These are phyloP conservation scores for Carex pumila DNA, from an alignment of 176 grass and related monocot species.

Conservation along the genomic window DNA sequence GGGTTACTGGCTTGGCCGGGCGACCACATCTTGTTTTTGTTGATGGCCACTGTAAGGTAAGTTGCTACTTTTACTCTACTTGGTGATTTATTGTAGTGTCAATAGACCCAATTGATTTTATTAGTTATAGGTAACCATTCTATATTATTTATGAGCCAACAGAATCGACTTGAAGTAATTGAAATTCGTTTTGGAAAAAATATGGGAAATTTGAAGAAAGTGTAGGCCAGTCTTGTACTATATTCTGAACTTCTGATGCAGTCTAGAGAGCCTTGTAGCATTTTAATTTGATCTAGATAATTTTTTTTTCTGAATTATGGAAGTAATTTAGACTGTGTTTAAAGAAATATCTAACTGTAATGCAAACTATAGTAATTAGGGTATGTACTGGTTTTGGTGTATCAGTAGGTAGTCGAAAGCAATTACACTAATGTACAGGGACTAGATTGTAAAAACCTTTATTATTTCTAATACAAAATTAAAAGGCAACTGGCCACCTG, in stretches of 20 bases:
- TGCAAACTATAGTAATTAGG: background rate
- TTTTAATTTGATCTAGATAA: background rate
- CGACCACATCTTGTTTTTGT: conserved; percentile 79
- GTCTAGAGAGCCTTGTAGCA: background rate
- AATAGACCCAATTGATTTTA: background rate
- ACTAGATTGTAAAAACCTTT: too few species aligned
- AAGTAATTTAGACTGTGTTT: background rate
- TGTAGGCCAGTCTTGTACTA: background rate
- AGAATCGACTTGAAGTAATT: background rate
- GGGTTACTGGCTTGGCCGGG: conserved; percentile 49
- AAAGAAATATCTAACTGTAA: background rate
- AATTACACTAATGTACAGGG: too few species aligned
- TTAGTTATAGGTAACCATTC: conserved; percentile 7
- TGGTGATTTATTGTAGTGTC: background rate
- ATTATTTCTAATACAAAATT: too few species aligned
- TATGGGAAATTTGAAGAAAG: background rate
- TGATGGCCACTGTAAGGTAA: conserved; percentile 98
- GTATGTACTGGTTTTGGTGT: too few species aligned
- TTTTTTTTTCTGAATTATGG: too few species aligned
- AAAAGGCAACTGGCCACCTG: too few species aligned
- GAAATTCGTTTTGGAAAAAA: background rate
- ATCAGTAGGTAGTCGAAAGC: too few species aligned
- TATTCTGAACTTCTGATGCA: background rate
- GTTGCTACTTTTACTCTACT: conserved; percentile 18
- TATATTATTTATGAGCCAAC: background rate